Base-by-base conservation (phyloP, 768 basidiomycete species). In the Naematelia aurantialba region DNA sequence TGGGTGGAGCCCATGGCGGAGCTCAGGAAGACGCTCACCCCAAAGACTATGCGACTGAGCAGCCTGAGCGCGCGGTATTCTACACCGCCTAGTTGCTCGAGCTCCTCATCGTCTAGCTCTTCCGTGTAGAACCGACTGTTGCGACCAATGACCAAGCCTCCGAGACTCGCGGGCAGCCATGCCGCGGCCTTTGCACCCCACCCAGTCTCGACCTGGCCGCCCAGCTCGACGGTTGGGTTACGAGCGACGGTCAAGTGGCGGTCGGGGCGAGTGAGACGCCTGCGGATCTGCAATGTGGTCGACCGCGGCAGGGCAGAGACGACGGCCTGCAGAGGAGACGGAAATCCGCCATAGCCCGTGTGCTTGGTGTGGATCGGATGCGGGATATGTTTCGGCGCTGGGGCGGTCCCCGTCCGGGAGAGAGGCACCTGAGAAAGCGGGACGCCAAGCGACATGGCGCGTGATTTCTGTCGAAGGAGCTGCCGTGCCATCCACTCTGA, bases 121-220 rank as follows among this genome's bases (percentile, higher is more conserved):
- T 75, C 71, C 5, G 68, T 65, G 52, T 53, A 75, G 49, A 75
- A 73, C 4, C 68, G 61, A 45, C 66, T 67, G 45, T 75, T 75
- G 13, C 73, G 56, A 2, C 73, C 73, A 11, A 75, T 59, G 1
- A 75, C 71, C n/a, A 75, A 44, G 10, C 66, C 66, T 5, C 47
- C 27, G 48, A 75, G 22, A 1, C 61, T 59, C 5, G 62, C 64
- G 22, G 74, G 74, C 58, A 75, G 53, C 74, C 74, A 75, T 29
- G 60, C 60, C 5, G 66, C 69, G 14, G 64, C 59, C 22, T 55
- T 42, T 1, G 58, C 55, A 22, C 51, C 39, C 67, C 61, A 63
- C 22, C 54, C 60, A 27, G 59, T 62, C 21, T 47, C 29, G 11
- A 27, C 27, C 12, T 22, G 21, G 44, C 47, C 5, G 24, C 50